These are phyloP conservation scores for Malassezia slooffiae DNA, from an alignment of 1,284 basidiomycete genomes.

Conservation along the genomic window DNA sequence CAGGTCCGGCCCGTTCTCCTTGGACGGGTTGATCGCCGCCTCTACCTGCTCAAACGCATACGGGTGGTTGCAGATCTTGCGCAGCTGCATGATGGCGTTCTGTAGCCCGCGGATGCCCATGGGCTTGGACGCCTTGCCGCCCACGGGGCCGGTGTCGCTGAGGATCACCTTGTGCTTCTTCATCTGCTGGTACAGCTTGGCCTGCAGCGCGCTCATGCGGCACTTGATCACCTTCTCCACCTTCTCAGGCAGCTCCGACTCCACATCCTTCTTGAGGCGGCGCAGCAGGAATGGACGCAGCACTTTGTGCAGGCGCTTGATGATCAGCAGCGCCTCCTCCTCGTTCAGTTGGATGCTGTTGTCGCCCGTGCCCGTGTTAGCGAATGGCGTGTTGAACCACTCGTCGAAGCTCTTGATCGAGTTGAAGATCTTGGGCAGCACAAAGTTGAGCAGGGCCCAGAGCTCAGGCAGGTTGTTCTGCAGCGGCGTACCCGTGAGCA, in stretches of 20 bases:
- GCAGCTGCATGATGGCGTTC: constrained; percentile 97
- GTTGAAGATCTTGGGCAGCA: constrained; percentile 95
- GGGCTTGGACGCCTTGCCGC: constrained; percentile 36
- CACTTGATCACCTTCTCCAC: constrained; percentile 99
- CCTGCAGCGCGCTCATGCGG: constrained; percentile 87
- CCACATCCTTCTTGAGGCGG: constrained; percentile 96
- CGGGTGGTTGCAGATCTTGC: constrained; percentile 82
- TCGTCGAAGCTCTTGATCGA: constrained; percentile 99
- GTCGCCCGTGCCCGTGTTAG: constrained; percentile 75
- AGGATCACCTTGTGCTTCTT: constrained; percentile 81
- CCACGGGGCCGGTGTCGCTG: constrained; percentile 45
- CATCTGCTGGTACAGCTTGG: constrained; percentile 93
- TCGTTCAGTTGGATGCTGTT: constrained; percentile 93
- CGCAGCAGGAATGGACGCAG: constrained; percentile 91
- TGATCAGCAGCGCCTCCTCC: constrained; percentile 96
- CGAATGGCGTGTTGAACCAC: constrained; percentile 99
- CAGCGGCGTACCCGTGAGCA: constrained; percentile 92
- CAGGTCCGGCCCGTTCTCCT: constrained; percentile 66
- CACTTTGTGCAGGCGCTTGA: constrained; percentile 96
- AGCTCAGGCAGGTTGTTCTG: constrained; percentile 98
- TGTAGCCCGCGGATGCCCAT: constrained; percentile 55
- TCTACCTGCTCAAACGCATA: constrained; percentile 90
- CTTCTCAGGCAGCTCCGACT: constrained; percentile 93
- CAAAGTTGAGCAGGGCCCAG: constrained; percentile 97
- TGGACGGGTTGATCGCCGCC: constrained; percentile 71